Percentiles rank a stretch among this genome's conserved stretches.
phyloP scores from a whole-genome alignment of 768 basidiomycete species.

The Leccinum variicolor region DNA sequence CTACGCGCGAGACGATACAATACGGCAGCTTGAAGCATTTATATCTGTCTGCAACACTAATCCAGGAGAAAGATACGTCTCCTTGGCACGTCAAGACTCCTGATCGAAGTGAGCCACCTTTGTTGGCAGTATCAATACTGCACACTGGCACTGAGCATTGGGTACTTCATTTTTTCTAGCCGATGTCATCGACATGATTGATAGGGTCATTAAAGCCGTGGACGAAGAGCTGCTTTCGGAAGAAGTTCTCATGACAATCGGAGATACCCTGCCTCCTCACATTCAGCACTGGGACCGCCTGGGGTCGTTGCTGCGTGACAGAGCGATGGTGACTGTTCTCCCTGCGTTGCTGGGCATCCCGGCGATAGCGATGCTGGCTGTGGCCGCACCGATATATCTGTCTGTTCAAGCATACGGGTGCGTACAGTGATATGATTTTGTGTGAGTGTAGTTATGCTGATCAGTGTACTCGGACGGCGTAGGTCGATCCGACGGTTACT shows the following conservation, averaged over 20 bases:
- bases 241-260: background rate
- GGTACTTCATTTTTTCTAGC: background rate
- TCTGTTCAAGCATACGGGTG: background rate
- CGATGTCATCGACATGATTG: background rate
- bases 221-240: background rate
- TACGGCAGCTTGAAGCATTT: background rate
- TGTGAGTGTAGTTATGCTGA: background rate
- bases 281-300: slow-evolving; percentile 11
- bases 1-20: background rate
- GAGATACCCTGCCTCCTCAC: background rate
- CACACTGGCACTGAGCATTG: background rate
- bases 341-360: slow-evolving; percentile 6
- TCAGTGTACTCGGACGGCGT: background rate
- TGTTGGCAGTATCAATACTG: background rate
- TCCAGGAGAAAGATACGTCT: background rate
- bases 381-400: background rate
- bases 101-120: background rate
- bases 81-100: background rate
- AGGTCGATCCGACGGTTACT: background rate
- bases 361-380: background rate
- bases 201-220: background rate
- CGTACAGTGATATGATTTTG: background rate
- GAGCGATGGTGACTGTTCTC: background rate
- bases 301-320: background rate
- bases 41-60: background rate